These are phyloP conservation scores for Penicillium aurantiogriseum DNA, from an alignment of 2,329 filamentous ascomycete species.

Conservation along the genomic window DNA sequence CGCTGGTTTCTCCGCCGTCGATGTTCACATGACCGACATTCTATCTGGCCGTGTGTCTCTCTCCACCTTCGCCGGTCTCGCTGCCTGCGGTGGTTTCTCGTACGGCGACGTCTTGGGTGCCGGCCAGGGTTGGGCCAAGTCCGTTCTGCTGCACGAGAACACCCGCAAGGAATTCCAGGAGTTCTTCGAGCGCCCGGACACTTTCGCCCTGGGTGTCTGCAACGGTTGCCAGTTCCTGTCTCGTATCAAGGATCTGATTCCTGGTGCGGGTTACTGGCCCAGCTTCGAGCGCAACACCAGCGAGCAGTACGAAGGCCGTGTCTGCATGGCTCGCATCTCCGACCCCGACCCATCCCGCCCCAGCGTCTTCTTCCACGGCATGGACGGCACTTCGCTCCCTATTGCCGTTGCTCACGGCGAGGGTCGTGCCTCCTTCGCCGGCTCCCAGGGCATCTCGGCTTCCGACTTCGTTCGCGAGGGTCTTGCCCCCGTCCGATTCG, in stretches of 20 bases:
- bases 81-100: conserved; percentile 95
- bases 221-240: conserved; percentile 97
- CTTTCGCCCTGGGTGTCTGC: conserved; percentile 90
- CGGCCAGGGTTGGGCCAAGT: conserved; percentile 95
- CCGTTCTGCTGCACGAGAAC: conserved; percentile 77
- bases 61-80: conserved; percentile 78
- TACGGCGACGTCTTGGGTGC: conserved; percentile 91
- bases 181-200: conserved; percentile 86
- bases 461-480: conserved; percentile 60
- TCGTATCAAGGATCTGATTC: conserved; percentile 77
- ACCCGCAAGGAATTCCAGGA: conserved; percentile 73
- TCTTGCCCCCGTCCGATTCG: conserved; percentile 75
- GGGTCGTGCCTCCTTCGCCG: conserved; percentile 71
- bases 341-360: conserved; percentile 57
- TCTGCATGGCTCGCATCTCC: conserved; percentile 77
- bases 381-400: conserved; percentile 77
- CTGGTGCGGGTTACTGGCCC: conserved; percentile 78
- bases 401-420: conserved; percentile 91
- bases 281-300: conserved; percentile 80
- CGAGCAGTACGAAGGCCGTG: conserved; percentile 86
- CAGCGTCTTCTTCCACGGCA: conserved; percentile 86
- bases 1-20: conserved; percentile 86
- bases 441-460: conserved; percentile 47
- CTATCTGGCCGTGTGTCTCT: conserved; percentile 78
- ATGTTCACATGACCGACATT: conserved; percentile 94